phyloP scores from a whole-genome alignment of 148 eudicot species.

The Rhododendron ovatum region DNA sequence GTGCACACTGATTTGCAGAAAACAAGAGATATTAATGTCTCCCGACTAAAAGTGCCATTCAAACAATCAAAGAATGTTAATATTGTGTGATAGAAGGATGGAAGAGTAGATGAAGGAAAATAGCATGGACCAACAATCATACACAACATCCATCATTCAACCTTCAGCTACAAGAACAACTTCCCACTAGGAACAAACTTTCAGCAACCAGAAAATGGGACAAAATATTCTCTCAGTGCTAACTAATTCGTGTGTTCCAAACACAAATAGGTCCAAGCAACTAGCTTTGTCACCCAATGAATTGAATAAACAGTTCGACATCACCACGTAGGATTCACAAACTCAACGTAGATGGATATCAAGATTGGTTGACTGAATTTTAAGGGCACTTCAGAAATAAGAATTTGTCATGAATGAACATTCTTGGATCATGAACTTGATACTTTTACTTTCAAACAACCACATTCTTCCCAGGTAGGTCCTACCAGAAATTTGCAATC shows the following conservation, averaged over 20 bases:
- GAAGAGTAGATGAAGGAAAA: constrained; percentile 1
- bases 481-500: neutral
- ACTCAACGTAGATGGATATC: neutral
- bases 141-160: neutral
- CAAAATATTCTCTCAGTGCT: neutral
- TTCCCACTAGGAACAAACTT: neutral
- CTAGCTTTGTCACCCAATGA: neutral
- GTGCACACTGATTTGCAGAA: constrained; percentile 7
- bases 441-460: neutral
- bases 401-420: neutral
- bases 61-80: neutral
- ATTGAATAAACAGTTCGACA: neutral
- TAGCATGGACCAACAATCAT: neutral
- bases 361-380: neutral
- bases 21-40: neutral
- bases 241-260: neutral
- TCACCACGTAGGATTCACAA: neutral
- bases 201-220: neutral
- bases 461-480: neutral
- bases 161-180: neutral
- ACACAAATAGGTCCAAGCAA: neutral
- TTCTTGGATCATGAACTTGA: neutral
- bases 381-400: neutral
- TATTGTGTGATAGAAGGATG: neutral
- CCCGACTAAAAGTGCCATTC: neutral